Percentiles rank a stretch among this genome's conserved stretches.
Conservation (phyloP, 164 flowering plant genomes). For the Protea cynaroides region DNA sequence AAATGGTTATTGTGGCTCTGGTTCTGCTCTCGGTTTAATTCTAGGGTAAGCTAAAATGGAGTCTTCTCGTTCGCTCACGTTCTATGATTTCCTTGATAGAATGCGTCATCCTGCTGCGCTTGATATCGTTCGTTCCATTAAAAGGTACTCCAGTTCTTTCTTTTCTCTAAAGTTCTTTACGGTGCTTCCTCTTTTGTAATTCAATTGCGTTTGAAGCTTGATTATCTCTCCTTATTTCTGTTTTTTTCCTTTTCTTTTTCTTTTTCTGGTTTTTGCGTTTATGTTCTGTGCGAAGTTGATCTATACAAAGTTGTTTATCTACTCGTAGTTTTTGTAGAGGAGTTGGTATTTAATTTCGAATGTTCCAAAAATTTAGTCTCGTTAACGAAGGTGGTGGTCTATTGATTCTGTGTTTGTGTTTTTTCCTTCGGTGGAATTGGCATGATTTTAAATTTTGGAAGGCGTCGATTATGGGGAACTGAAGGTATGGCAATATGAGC, state of each 20-base stretch:
- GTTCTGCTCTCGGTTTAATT: background rate
- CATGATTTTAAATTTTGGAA: background rate
- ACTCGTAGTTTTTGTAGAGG: background rate
- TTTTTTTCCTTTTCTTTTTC: no score
- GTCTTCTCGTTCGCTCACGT: constrained; percentile 9
- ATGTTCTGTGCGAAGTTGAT: background rate
- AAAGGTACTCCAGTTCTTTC: constrained; percentile 29
- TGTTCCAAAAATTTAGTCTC: no score
- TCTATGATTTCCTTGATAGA: constrained; percentile 40
- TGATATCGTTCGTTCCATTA: constrained; percentile 52
- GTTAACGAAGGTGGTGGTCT: no score
- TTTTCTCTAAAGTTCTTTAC: no score
- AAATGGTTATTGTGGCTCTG: background rate
- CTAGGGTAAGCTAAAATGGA: background rate
- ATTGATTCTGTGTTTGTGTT: no score
- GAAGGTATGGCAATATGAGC: background rate
- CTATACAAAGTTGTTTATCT: background rate
- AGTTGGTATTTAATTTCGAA: background rate
- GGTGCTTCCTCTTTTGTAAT: background rate
- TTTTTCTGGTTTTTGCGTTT: background rate
- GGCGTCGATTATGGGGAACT: background rate
- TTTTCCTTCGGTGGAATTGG: no score
- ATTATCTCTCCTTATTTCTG: no score
- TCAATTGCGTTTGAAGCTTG: background rate
- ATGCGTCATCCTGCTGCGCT: constrained; percentile 47